Conservation (phyloP, 805 yeast species). For the Starmerella geochares region DNA sequence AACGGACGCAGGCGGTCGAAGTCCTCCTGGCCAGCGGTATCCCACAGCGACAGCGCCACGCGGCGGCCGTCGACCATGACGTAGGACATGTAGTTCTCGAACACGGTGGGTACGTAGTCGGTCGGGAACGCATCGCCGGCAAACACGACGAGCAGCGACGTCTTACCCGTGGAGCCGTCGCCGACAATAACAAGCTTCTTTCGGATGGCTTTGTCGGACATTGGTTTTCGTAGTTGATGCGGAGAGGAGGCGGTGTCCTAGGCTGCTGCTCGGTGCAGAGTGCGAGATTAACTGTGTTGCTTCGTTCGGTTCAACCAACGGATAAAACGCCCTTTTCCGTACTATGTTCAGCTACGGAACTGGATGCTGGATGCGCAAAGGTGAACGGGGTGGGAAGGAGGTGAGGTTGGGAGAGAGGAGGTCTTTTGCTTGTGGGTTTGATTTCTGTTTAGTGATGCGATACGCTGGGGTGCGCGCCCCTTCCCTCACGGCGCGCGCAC, state of each 20-base stretch:
- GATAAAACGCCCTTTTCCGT: neutral
- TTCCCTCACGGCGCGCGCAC: constrained; percentile 4
- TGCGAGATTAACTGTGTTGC: neutral
- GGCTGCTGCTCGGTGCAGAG: neutral
- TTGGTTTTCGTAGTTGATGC: neutral
- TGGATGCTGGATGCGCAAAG: neutral
- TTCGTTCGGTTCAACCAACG: neutral
- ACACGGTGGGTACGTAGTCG: constrained; percentile 91
- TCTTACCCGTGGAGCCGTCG: constrained; percentile 96
- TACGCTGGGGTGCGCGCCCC: constrained; percentile 6
- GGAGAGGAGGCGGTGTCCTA: neutral
- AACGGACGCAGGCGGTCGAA: constrained; percentile 87
- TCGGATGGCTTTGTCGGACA: constrained; percentile 26
- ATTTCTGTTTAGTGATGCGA: constrained; percentile 8
- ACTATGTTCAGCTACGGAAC: neutral
- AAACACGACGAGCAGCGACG: constrained; percentile 75
- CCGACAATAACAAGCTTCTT: constrained; percentile 82
- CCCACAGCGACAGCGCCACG: constrained; percentile 92
- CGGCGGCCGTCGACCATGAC: constrained; percentile 85
- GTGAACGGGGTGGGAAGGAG: constrained; percentile 1
- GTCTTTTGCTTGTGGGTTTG: constrained; percentile 2
- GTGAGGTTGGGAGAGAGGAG: constrained; percentile 3
- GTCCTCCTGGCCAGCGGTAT: constrained; percentile 98
- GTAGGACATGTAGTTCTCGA: constrained; percentile 95
- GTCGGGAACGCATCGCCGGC: constrained; percentile 88